Conservation (phyloP, 192 early-diverging fungal genomes). For the Coemansia sp. region DNA sequence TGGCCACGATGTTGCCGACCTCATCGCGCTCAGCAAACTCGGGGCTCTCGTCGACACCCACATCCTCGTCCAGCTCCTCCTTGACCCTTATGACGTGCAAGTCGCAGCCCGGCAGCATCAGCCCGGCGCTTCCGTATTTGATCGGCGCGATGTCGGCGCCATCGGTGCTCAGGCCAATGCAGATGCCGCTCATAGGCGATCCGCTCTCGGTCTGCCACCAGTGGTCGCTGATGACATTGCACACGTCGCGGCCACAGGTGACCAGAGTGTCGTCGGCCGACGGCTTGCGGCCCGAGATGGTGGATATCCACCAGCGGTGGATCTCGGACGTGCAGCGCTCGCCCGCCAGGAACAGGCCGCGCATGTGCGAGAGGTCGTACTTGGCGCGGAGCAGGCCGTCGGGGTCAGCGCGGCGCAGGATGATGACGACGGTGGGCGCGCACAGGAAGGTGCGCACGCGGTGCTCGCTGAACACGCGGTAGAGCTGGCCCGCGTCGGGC, state of each 20-base stretch:
- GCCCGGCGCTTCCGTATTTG: constrained; percentile 77
- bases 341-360: constrained; percentile 76
- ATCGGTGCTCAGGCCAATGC: constrained; percentile 59
- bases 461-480: constrained; percentile 79
- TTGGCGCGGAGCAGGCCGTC: constrained; percentile 58
- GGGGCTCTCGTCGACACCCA: constrained; percentile 29
- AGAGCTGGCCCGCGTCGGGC: constrained; percentile 81
- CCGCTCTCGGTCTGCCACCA: constrained; percentile 93
- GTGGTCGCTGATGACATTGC: constrained; percentile 74
- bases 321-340: constrained; percentile 86
- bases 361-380: constrained; percentile 68
- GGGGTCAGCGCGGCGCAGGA: constrained; percentile 80
- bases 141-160: constrained; percentile 39
- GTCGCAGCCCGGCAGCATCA: constrained; percentile 78
- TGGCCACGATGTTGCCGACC: constrained; percentile 78
- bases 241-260: constrained; percentile 28
- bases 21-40: constrained; percentile 59
- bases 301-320: constrained; percentile 59
- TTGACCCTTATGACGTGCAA: constrained; percentile 63
- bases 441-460: constrained; percentile 75
- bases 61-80: constrained; percentile 54
- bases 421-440: constrained; percentile 86
- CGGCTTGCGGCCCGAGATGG: constrained; percentile 35
- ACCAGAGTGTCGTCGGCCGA: constrained; percentile 10
- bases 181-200: constrained; percentile 76